phyloP scores from a whole-genome alignment of 805 yeast species.

The Brettanomyces naardenensis region DNA sequence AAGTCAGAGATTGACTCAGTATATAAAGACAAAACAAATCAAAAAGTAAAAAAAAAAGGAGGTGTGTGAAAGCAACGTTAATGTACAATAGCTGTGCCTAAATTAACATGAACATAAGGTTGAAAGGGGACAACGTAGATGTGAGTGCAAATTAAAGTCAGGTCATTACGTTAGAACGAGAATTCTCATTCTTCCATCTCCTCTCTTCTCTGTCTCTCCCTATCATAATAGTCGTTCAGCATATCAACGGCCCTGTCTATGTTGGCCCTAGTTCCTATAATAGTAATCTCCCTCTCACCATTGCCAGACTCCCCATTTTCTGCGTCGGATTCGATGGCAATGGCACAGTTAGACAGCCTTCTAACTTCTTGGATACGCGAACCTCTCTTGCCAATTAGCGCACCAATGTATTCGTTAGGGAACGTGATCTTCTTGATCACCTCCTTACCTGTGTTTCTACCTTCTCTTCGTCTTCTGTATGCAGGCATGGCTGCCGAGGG shows the following conservation, averaged over 20 bases:
- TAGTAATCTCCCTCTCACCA: conserved; percentile 61
- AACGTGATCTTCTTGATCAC: conserved; percentile 42
- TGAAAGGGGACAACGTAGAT: not conserved
- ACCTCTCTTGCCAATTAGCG: conserved; percentile 82
- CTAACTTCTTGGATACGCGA: conserved; percentile 81
- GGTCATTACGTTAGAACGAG: not conserved
- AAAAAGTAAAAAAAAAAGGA: not conserved
- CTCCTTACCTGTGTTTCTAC: conserved; percentile 19
- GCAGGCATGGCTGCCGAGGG: conserved; percentile 30
- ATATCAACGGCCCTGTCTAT: conserved; percentile 50
- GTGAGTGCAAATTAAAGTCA: no score
- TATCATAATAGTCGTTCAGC: conserved; percentile 49
- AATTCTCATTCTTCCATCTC: not conserved
- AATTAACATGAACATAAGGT: not conserved
- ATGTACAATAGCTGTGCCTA: not conserved
- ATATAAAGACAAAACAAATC: no score
- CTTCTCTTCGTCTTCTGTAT: conserved; percentile 6
- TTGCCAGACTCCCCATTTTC: conserved; percentile 52
- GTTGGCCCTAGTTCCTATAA: conserved; percentile 50
- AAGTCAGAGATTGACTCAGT: no score
- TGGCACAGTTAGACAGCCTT: conserved; percentile 68
- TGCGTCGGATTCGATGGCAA: conserved; percentile 65
- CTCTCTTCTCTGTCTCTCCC: conserved; percentile 36
- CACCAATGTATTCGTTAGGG: conserved; percentile 81
- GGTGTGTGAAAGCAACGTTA: not conserved